A percentile compares a stretch with the other conserved stretches of the same genome.
Evolutionary conservation across 352 stramenopile genomes (phyloP).

Genomic region (Pythium aquatile): DNA sequence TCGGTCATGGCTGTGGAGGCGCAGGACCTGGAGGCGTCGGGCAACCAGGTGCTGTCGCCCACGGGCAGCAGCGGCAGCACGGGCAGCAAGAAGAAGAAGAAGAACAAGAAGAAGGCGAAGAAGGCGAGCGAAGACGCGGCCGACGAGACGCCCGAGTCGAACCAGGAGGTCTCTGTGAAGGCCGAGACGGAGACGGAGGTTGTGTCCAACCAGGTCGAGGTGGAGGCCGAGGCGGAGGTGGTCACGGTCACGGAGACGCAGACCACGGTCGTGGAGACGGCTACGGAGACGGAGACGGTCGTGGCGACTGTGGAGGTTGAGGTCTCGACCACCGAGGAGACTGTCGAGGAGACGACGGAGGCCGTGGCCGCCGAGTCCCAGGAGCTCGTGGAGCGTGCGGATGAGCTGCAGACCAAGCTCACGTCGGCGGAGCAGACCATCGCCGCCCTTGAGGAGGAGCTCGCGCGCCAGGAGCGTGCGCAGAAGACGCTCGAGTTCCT

Average conservation of each 20-base stretch:
- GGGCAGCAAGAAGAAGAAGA: slow-evolving; percentile 35
- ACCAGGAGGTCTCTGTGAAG: slow-evolving; percentile 8
- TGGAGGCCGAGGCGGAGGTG: neutral
- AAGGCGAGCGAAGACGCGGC: slow-evolving; percentile 20
- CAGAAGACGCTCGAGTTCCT: slow-evolving; percentile 20
- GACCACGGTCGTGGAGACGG: neutral
- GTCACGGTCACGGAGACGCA: neutral
- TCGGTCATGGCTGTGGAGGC: neutral
- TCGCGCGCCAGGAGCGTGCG: slow-evolving; percentile 16
- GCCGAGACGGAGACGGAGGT: slow-evolving; percentile 9
- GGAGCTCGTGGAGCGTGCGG: slow-evolving; percentile 31
- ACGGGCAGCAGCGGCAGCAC: slow-evolving; percentile 19
- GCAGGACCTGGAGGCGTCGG: slow-evolving; percentile 14
- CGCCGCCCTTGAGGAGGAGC: slow-evolving; percentile 28
- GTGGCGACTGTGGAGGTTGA: slow-evolving; percentile 16
- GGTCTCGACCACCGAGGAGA: slow-evolving; percentile 2
- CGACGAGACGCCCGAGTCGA: slow-evolving; percentile 13
- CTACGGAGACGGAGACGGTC: slow-evolving; percentile 26
- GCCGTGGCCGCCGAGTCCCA: slow-evolving; percentile 22
- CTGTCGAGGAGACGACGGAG: slow-evolving; percentile 11
- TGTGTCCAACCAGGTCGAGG: neutral
- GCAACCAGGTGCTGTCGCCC: slow-evolving; percentile 27
- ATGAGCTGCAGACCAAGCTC: slow-evolving; percentile 33
- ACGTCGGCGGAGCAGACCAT: slow-evolving; percentile 19
- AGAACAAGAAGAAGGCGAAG: slow-evolving; percentile 33